phyloP scores from a whole-genome alignment of 805 yeast species.

The Starmerella davenportii region DNA sequence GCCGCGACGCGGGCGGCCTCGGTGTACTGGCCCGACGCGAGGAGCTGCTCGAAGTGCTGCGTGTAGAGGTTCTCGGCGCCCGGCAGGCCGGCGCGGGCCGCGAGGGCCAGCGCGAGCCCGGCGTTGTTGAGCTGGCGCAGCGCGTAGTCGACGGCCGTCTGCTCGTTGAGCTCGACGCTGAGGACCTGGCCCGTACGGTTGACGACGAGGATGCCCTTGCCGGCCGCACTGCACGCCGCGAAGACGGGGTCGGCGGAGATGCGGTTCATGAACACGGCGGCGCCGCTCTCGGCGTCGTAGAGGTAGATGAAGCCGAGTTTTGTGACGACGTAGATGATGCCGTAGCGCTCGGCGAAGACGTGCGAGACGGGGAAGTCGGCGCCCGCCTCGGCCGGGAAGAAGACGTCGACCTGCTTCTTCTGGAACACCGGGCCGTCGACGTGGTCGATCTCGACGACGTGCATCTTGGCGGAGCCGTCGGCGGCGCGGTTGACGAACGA shows the following conservation, averaged over 20 bases:
- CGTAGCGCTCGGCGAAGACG: slow-evolving; percentile 69
- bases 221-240: slow-evolving; percentile 62
- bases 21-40: slow-evolving; percentile 70
- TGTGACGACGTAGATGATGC: slow-evolving; percentile 74
- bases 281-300: slow-evolving; percentile 84
- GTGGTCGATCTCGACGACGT: slow-evolving; percentile 91
- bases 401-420: slow-evolving; percentile 81
- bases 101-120: slow-evolving; percentile 66
- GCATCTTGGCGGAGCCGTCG: slow-evolving; percentile 68
- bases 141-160: slow-evolving; percentile 75
- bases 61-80: slow-evolving; percentile 88
- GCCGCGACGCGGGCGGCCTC: slow-evolving; percentile 96
- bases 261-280: slow-evolving; percentile 85
- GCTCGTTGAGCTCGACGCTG: slow-evolving; percentile 73
- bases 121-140: slow-evolving; percentile 74
- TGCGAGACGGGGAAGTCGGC: slow-evolving; percentile 93
- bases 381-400: slow-evolving; percentile 90
- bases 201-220: slow-evolving; percentile 75
- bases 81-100: slow-evolving; percentile 89
- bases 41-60: slow-evolving; percentile 76
- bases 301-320: slow-evolving; percentile 93
- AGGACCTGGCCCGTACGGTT: slow-evolving; percentile 91
- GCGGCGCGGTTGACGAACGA: slow-evolving; percentile 73
- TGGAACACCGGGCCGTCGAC: slow-evolving; percentile 66
- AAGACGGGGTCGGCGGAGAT: slow-evolving; percentile 91